Conservation (phyloP, 1,284 basidiomycete genomes). For the Tranzscheliella williamsii region DNA sequence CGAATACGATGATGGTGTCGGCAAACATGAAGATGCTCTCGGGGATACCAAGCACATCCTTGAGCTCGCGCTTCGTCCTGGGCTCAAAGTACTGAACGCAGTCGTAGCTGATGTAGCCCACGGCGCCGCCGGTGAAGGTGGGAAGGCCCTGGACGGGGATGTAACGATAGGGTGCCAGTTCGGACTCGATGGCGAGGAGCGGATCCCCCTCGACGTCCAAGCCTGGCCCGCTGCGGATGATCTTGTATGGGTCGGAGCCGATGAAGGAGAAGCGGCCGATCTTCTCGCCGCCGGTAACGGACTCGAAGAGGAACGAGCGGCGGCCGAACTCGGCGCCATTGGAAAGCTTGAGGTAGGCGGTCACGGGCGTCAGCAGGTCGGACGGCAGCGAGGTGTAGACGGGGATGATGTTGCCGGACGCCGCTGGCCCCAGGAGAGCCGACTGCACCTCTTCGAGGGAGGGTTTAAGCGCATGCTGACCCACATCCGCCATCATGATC, state of each 20-base stretch:
- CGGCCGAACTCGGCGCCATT: conserved; percentile 74
- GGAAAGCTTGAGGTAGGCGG: conserved; percentile 90
- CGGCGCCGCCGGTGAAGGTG: conserved; percentile 95
- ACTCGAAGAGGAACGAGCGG: conserved; percentile 62
- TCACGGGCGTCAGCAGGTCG: conserved; percentile 94
- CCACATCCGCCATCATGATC: no score
- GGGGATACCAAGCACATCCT: conserved; percentile 79
- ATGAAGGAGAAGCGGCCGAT: conserved; percentile 94
- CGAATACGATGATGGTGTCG: conserved; percentile 91
- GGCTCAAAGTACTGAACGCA: conserved; percentile 91
- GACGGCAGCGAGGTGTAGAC: conserved; percentile 90
- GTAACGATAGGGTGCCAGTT: conserved; percentile 84
- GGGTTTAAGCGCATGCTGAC: conserved; percentile 39
- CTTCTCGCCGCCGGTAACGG: conserved; percentile 82
- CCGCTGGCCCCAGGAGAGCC: conserved; percentile 33
- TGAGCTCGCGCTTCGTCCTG: conserved; percentile 66
- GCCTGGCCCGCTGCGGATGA: conserved; percentile 82
- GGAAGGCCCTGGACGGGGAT: conserved; percentile 86
- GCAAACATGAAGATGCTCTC: conserved; percentile 97
- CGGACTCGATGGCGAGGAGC: conserved; percentile 78
- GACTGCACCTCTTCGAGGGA: conserved; percentile 48
- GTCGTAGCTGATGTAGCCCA: conserved; percentile 97
- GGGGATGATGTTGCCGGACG: conserved; percentile 81
- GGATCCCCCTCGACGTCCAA: conserved; percentile 87
- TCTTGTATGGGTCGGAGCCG: conserved; percentile 90